Percentiles rank a stretch among this genome's conserved stretches.
Conservation (phyloP, 805 yeast genomes). For the Yamadazyma olivae region DNA sequence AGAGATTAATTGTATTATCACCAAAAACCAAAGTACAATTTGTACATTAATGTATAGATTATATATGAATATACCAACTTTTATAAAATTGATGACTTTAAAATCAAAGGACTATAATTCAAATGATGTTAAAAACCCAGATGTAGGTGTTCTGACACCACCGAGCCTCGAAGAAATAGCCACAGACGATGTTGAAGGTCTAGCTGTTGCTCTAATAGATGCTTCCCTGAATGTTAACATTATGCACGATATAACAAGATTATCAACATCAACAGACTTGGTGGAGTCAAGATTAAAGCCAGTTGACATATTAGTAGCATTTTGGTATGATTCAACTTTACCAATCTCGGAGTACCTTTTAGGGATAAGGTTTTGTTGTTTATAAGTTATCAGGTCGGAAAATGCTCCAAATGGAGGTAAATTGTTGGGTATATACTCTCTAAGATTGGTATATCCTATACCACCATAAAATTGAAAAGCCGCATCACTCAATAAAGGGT, state of each 20-base stretch:
- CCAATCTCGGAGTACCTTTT: constrained; percentile 35
- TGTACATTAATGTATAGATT: no score
- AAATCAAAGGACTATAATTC: no score
- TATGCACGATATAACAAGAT: constrained; percentile 28
- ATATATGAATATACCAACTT: not conserved
- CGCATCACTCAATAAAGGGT: constrained; percentile 19
- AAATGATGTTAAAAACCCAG: no score
- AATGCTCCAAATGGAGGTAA: constrained; percentile 40
- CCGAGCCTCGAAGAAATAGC: constrained; percentile 11
- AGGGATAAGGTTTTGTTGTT: constrained; percentile 23
- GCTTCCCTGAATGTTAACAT: constrained; percentile 31
- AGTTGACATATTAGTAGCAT: constrained; percentile 5
- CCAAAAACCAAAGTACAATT: no score
- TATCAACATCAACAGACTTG: constrained; percentile 29
- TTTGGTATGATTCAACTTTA: constrained; percentile 33
- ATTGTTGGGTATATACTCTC: constrained; percentile 23
- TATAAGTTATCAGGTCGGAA: constrained; percentile 25
- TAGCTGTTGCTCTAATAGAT: constrained; percentile 22
- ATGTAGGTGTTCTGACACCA: constrained; percentile 4
- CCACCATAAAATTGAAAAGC: constrained; percentile 7
- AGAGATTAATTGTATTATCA: not conserved
- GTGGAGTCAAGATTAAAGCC: constrained; percentile 17
- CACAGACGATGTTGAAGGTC: constrained; percentile 10
- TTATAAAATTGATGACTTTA: no score
- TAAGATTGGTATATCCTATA: constrained; percentile 4